Evolutionary conservation across 2,329 filamentous ascomycete genomes (phyloP).

Genomic region (Kalaharituber pfeilii): DNA sequence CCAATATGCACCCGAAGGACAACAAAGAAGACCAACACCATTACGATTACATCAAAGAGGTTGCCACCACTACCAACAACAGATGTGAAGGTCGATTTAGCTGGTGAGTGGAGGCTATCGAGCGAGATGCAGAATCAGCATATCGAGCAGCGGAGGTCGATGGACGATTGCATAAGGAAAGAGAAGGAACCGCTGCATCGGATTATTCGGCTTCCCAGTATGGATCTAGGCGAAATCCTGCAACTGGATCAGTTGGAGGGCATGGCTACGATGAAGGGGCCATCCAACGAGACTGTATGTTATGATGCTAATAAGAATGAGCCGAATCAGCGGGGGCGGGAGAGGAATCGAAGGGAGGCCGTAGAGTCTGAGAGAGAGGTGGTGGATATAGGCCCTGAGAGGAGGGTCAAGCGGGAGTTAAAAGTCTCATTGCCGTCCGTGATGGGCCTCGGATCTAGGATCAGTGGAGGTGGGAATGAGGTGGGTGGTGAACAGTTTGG

Average conservation of each 20-base stretch:
- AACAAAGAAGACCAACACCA: background rate
- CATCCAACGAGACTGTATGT: background rate
- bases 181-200: background rate
- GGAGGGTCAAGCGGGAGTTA: background rate
- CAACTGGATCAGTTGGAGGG: too few species aligned
- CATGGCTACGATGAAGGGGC: too few species aligned
- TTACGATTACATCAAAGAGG: background rate
- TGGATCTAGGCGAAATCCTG: background rate
- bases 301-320: too few species aligned
- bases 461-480: too few species aligned
- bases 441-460: background rate
- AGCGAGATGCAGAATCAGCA: background rate
- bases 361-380: background rate
- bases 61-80: background rate
- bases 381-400: too few species aligned
- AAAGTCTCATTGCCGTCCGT: background rate
- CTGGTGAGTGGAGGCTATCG: background rate
- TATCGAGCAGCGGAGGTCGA: background rate
- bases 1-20: background rate
- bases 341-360: too few species aligned
- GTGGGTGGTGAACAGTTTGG: too few species aligned
- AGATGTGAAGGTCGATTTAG: background rate
- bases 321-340: too few species aligned
- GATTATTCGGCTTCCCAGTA: background rate
- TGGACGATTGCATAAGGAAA: background rate